Base-by-base conservation (phyloP, 2,329 filamentous ascomycete species). In the Penicillium hordei region DNA sequence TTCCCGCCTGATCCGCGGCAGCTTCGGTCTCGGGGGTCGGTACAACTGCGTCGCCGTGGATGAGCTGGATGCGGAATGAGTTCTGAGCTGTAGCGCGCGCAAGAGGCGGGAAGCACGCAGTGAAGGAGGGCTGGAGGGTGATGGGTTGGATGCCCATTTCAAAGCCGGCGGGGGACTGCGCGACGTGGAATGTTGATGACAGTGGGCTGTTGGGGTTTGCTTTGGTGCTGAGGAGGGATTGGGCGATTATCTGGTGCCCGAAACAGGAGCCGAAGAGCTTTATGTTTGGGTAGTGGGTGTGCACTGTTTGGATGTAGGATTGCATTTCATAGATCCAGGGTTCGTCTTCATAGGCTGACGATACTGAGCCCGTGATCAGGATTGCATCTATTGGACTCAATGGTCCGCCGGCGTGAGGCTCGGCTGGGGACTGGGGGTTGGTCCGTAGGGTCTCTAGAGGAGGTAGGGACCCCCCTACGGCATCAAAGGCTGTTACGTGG, bases 251-350 rank as follows among this genome's bases (percentile, higher is more conserved):
- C 43, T 73, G 70, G 49, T 73, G 71, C 0, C 71, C 71, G 51
- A 71, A 73, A 61, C 71, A 73, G 4, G 71, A 70, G 3, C 71
- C 71, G 49, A 73, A 68, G n/a, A 72, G 63, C 52, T 67, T 70
- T 13, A 72, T 64, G 4, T 60, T 42, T 3, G 71, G 70, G 44
- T 65, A 72, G 0, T 64, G 17, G 4, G 17, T 44, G 44, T 68
- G 61, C 3, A 72, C 68, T 1, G 49, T 65, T 34, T 63, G 60
- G 10, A 72, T 64, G 52, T 64, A 72, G 0, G 57, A 49, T 36
- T 65, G 51, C 23, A 72, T 58, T 0, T 34, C 25, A 5, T 34
- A 45, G 34, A 73, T 70, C 71, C 71, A 73, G 2, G 64, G 61
- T 6, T 59, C 43, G 7, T 57, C 40, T 17, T 66, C 66, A 40